These are phyloP conservation scores for Fusarium robinianum DNA, from an alignment of 2,329 filamentous ascomycete species.

Conservation along the genomic window DNA sequence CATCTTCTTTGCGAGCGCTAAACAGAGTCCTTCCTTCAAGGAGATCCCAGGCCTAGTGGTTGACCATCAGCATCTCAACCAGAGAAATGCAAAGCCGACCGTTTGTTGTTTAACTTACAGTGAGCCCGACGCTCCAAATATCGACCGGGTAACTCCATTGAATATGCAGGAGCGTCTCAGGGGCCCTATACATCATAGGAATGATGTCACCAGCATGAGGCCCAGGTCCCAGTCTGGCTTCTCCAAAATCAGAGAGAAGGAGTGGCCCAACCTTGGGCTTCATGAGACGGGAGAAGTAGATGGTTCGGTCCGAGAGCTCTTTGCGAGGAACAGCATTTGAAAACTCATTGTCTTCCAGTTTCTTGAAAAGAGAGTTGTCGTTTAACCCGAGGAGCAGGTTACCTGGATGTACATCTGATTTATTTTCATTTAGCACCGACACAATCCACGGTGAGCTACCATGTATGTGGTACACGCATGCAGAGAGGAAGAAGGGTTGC, in stretches of 20 bases:
- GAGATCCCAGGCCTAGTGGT: constrained; percentile 33
- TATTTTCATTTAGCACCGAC: no score
- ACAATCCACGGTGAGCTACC: no score
- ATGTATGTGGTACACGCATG: no score
- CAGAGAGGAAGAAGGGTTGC: no score
- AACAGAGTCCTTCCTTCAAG: constrained; percentile 27
- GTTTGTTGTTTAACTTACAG: constrained; percentile 17
- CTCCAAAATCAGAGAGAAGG: constrained; percentile 38
- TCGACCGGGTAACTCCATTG: constrained; percentile 36
- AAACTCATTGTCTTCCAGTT: constrained; percentile 31
- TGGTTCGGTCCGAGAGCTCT: constrained; percentile 19
- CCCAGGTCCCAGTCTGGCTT: constrained; percentile 32
- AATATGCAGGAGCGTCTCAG: constrained; percentile 30
- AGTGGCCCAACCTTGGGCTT: constrained; percentile 32
- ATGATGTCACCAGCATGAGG: constrained; percentile 39
- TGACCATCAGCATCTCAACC: not conserved
- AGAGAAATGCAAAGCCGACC: no score
- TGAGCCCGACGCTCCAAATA: constrained; percentile 39
- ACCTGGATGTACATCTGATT: constrained; percentile 37
- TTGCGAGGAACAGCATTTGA: constrained; percentile 32
- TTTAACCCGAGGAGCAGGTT: constrained; percentile 33
- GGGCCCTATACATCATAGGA: constrained; percentile 34
- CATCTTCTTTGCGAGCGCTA: constrained; percentile 26
- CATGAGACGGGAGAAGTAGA: constrained; percentile 37
- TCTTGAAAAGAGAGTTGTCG: constrained; percentile 29